phyloP scores from a whole-genome alignment of 257 asterid species.

The Mitragyna speciosa region DNA sequence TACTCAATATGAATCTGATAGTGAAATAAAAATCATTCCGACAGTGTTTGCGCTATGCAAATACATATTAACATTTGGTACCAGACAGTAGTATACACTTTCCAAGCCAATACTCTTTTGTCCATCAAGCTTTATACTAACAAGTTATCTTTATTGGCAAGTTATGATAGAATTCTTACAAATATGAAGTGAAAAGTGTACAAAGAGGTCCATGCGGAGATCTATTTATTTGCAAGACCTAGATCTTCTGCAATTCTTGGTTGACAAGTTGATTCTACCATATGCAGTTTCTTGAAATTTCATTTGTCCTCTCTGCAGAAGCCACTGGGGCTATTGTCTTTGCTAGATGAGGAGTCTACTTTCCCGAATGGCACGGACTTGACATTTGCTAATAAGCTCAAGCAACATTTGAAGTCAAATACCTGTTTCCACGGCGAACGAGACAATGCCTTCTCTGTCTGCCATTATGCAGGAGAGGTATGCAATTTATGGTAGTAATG shows the following conservation, averaged over 20 bases:
- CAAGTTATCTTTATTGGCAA: background rate
- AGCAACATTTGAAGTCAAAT: constrained; percentile 77
- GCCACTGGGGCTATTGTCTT: constrained; percentile 83
- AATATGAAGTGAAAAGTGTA: background rate
- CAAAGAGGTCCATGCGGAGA: too few species aligned
- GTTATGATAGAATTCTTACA: background rate
- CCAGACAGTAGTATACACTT: background rate
- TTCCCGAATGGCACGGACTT: constrained; percentile 96
- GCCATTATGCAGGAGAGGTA: constrained; percentile 99
- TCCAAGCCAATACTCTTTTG: background rate
- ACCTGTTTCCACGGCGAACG: constrained; percentile 87
- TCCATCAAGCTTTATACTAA: background rate
- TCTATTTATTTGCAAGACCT: too few species aligned
- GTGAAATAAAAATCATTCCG: background rate
- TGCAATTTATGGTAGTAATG: constrained; percentile 14
- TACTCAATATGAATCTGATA: background rate
- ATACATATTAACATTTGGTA: background rate
- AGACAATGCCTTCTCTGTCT: constrained; percentile 74
- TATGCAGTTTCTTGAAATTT: constrained; percentile 11
- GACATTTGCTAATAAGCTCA: constrained; percentile 92
- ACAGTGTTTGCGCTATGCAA: background rate
- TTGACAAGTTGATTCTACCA: constrained; percentile 3
- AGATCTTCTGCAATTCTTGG: too few species aligned
- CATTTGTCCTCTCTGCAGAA: constrained; percentile 56
- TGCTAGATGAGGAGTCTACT: constrained; percentile 96